Evolutionary conservation across 805 yeast species (phyloP).

Genomic region (Zygosaccharomyces gambellarensis): DNA sequence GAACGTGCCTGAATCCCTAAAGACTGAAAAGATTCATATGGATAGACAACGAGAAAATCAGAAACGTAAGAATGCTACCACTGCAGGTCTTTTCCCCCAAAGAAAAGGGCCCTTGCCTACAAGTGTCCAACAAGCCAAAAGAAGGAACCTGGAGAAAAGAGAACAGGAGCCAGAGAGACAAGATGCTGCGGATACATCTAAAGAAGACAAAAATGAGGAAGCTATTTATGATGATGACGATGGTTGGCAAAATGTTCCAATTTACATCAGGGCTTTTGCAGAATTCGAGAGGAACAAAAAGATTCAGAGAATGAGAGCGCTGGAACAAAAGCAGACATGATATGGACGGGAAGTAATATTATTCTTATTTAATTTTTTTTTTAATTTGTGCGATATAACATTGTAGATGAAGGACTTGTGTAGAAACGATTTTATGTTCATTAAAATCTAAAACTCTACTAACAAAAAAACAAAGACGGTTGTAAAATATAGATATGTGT

Average conservation of each 20-base stretch:
- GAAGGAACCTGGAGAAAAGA: constrained; percentile 13
- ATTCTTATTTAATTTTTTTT: not conserved
- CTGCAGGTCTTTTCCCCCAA: constrained; percentile 35
- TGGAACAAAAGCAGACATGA: not conserved
- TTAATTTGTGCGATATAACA: not conserved
- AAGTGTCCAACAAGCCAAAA: constrained; percentile 33
- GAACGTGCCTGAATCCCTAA: constrained; percentile 41
- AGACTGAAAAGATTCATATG: constrained; percentile 26
- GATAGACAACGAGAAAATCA: constrained; percentile 18
- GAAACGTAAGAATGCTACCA: constrained; percentile 15
- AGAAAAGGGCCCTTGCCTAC: constrained; percentile 30
- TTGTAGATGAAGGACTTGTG: not conserved
- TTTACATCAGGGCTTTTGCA: constrained; percentile 75
- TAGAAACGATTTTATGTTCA: not conserved
- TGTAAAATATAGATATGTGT: constrained; percentile 4
- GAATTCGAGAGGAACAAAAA: constrained; percentile 69
- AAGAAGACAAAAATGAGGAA: constrained; percentile 21
- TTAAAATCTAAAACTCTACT: not conserved
- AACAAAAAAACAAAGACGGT: not conserved
- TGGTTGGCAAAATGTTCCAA: constrained; percentile 60
- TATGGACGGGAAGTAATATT: not conserved
- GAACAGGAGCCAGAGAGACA: constrained; percentile 9
- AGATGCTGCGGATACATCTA: constrained; percentile 2
- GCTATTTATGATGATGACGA: constrained; percentile 35
- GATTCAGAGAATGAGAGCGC: constrained; percentile 13